Conservation (phyloP, 2,329 filamentous ascomycete genomes). For the Botrytis cinerea region DNA sequence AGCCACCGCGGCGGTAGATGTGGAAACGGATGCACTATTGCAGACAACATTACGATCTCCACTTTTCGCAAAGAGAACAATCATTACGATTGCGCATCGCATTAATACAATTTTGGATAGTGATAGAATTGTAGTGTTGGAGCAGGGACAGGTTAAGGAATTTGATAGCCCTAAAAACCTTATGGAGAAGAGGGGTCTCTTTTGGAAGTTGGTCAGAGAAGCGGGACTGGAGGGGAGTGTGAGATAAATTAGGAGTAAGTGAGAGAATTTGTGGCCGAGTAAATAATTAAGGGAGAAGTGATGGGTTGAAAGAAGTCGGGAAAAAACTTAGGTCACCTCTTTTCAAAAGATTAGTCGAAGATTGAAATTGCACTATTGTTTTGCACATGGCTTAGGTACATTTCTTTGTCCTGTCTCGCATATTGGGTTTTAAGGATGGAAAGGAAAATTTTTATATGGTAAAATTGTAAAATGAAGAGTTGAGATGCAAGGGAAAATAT, state of each 20-base stretch:
- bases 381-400: not conserved
- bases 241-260: not conserved
- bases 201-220: slow-evolving; percentile 90
- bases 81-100: slow-evolving; percentile 96
- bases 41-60: slow-evolving; percentile 64
- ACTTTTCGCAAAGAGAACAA: slow-evolving; percentile 85
- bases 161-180: slow-evolving; percentile 85
- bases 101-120: slow-evolving; percentile 94
- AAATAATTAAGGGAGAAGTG: not conserved
- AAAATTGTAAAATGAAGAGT: not conserved
- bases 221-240: slow-evolving; percentile 62
- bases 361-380: slow-evolving; percentile 3
- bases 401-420: not conserved
- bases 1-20: slow-evolving; percentile 78
- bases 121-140: slow-evolving; percentile 90
- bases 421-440: not conserved
- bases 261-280: not conserved
- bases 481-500: not conserved
- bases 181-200: slow-evolving; percentile 73
- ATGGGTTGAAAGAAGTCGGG: not conserved
- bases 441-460: not conserved
- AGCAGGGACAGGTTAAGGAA: slow-evolving; percentile 86
- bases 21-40: slow-evolving; percentile 67
- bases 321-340: not conserved
- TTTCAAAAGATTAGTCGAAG: slow-evolving; percentile 2